Conservation (phyloP, 2,329 filamentous ascomycete genomes). For the Apiospora pterosperma region DNA sequence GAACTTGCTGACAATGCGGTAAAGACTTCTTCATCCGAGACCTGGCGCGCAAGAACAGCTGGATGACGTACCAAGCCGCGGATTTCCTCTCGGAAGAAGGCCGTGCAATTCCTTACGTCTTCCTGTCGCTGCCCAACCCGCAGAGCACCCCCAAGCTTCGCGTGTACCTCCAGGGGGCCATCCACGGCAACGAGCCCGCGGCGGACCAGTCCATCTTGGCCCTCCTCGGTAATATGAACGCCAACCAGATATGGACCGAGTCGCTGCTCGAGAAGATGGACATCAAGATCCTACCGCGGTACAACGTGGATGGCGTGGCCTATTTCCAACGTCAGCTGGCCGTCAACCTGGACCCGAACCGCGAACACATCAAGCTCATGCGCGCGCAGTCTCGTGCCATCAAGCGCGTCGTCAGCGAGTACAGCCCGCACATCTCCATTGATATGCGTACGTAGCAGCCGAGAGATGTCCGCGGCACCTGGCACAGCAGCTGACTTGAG, state of each 20-base stretch:
- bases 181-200: conserved; percentile 24
- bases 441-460: conserved; percentile 19
- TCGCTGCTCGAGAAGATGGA: conserved; percentile 20
- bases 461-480: too few species aligned
- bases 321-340: conserved; percentile 24
- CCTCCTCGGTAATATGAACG: conserved; percentile 22
- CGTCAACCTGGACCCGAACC: conserved; percentile 24
- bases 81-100: conserved; percentile 28
- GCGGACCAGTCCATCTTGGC: conserved; percentile 23
- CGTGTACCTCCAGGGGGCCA: conserved; percentile 24
- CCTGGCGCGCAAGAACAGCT: conserved; percentile 24
- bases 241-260: conserved; percentile 16
- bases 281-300: conserved; percentile 21
- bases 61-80: conserved; percentile 23
- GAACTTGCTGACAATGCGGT: neutral
- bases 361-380: conserved; percentile 27
- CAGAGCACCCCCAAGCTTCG: conserved; percentile 16
- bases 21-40: conserved; percentile 23
- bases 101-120: conserved; percentile 20
- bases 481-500: neutral
- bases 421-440: conserved; percentile 26
- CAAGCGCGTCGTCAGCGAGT: conserved; percentile 25
- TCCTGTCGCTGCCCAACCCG: conserved; percentile 13
- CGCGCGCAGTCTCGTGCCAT: conserved; percentile 25
- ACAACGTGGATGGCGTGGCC: conserved; percentile 23